A percentile compares a stretch with the other conserved stretches of the same genome.
Conservation (phyloP, 257 asterid genomes). For the Buddleja alternifolia region DNA sequence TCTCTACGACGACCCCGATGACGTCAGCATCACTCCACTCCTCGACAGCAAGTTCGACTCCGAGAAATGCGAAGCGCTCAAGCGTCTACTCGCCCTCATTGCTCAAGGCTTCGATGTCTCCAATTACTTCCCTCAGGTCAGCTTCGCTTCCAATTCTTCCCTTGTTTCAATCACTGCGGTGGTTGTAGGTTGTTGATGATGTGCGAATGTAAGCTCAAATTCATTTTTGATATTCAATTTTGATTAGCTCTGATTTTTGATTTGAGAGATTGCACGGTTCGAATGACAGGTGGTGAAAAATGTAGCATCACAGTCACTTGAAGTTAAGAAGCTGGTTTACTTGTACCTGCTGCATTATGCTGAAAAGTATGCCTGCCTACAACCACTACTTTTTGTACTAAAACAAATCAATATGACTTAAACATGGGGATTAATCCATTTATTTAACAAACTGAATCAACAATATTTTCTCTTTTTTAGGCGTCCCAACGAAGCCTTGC, state of each 20-base stretch:
- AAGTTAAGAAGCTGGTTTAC: constrained; percentile 96
- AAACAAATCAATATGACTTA: neutral
- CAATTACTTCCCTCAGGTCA: constrained; percentile 87
- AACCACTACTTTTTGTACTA: too few species aligned
- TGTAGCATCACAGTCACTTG: constrained; percentile 87
- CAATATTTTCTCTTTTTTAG: constrained; percentile 38
- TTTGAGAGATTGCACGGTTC: constrained; percentile 24
- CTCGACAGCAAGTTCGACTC: constrained; percentile 96
- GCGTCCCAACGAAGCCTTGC: constrained; percentile 88
- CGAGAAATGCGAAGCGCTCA: constrained; percentile 93
- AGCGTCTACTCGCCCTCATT: constrained; percentile 90
- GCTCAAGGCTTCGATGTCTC: constrained; percentile 93
- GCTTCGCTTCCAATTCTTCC: neutral
- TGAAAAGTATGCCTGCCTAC: constrained; percentile 77
- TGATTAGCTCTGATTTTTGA: constrained; percentile 10
- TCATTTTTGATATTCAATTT: constrained; percentile 5
- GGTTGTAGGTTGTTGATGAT: too few species aligned
- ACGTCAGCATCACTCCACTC: constrained; percentile 81
- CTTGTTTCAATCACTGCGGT: neutral
- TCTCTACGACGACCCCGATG: constrained; percentile 96
- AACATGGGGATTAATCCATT: neutral
- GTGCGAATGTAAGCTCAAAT: constrained; percentile 20
- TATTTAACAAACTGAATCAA: constrained; percentile 5
- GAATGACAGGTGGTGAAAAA: constrained; percentile 86
- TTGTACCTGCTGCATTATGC: constrained; percentile 93